A percentile compares a stretch with the other conserved stretches of the same genome.
Conservation (phyloP, 1,139 yeast genomes). For the Schwanniomyces etchellsii region DNA sequence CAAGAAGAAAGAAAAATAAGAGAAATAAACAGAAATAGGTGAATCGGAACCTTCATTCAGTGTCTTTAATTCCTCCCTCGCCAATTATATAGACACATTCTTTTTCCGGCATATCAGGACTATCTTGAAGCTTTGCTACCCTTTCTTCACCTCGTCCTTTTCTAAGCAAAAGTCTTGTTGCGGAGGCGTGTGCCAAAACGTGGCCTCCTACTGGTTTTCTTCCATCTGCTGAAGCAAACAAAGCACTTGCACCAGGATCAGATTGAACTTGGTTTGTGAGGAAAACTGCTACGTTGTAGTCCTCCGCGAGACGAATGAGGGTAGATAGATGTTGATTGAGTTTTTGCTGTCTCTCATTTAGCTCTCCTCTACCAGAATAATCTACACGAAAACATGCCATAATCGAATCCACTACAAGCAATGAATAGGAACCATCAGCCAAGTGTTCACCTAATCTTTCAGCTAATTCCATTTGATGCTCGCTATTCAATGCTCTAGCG, state of each 20-base stretch:
- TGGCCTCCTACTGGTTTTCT: conserved; percentile 65
- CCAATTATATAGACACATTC: conserved; percentile 51
- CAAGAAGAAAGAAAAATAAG: no score
- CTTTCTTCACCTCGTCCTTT: conserved; percentile 65
- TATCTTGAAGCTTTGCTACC: conserved; percentile 57
- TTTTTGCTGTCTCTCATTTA: conserved; percentile 55
- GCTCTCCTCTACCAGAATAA: conserved; percentile 54
- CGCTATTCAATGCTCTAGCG: conserved; percentile 56
- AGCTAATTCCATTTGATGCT: conserved; percentile 54
- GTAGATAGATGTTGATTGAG: conserved; percentile 52
- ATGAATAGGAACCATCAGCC: conserved; percentile 42
- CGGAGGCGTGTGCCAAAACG: conserved; percentile 60
- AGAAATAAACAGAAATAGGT: no score
- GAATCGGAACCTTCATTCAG: conserved; percentile 18
- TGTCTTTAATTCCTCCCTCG: conserved; percentile 49
- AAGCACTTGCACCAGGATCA: conserved; percentile 64
- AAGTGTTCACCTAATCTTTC: conserved; percentile 47
- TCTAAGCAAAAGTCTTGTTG: conserved; percentile 51
- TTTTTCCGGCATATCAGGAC: conserved; percentile 58
- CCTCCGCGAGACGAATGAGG: conserved; percentile 51
- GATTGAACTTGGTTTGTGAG: conserved; percentile 61
- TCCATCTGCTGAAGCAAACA: conserved; percentile 62
- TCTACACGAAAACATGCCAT: conserved; percentile 63
- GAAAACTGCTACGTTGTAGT: conserved; percentile 54
- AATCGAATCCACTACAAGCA: conserved; percentile 48